Percentiles rank a stretch among this genome's conserved stretches.
phyloP scores from a whole-genome alignment of 192 early-diverging fungal species.

The Coemansia sp. region DNA sequence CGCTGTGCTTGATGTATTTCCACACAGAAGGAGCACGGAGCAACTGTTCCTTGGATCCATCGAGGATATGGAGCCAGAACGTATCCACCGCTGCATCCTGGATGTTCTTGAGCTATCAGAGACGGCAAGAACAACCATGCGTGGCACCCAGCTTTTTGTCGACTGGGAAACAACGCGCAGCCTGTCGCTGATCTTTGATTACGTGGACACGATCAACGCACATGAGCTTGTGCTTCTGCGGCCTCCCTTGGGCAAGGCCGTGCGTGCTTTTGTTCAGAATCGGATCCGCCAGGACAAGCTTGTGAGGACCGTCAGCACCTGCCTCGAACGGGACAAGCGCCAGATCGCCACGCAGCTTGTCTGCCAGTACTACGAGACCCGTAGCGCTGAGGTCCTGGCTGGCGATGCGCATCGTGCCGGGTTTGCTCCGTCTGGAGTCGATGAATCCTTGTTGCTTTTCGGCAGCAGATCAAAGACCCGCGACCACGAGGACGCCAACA shows the following conservation, averaged over 20 bases:
- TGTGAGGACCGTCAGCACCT: constrained; percentile 24
- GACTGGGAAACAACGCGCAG: constrained; percentile 30
- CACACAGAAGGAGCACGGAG: neutral
- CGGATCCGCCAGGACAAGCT: constrained; percentile 43
- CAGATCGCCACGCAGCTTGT: constrained; percentile 41
- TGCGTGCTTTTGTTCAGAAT: constrained; percentile 44
- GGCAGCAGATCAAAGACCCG: neutral
- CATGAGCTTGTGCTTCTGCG: constrained; percentile 42
- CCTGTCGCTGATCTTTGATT: constrained; percentile 36
- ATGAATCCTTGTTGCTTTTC: neutral
- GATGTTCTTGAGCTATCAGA: constrained; percentile 22
- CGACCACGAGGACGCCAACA: constrained; percentile 3
- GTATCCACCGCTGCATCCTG: constrained; percentile 24
- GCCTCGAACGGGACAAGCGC: constrained; percentile 34
- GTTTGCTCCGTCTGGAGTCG: constrained; percentile 6
- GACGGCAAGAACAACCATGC: constrained; percentile 5
- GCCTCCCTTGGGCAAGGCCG: constrained; percentile 23
- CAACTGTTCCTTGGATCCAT: constrained; percentile 11
- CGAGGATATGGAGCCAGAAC: constrained; percentile 10
- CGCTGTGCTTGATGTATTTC: constrained; percentile 26
- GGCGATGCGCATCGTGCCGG: constrained; percentile 32
- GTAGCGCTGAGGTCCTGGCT: constrained; percentile 23
- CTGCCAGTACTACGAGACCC: constrained; percentile 38
- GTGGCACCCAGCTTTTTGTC: constrained; percentile 18
- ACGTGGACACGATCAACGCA: constrained; percentile 17